Evolutionary conservation across 2,329 filamentous ascomycete genomes (phyloP).

Genomic region (Chaetomium sp.): DNA sequence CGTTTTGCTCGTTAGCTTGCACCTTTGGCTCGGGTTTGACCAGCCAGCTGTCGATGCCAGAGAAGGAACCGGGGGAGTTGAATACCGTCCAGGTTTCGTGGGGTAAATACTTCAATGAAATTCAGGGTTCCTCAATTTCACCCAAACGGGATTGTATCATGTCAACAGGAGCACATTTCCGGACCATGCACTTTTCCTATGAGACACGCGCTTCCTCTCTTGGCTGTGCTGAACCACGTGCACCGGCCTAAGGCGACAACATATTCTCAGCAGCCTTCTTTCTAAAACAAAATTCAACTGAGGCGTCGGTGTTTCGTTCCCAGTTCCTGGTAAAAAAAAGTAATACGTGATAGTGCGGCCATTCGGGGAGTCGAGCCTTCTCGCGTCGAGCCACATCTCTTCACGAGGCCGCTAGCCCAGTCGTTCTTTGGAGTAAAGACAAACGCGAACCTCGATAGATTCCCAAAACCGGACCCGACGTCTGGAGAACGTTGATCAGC

Average conservation of each 20-base stretch:
- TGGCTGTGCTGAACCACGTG: background rate
- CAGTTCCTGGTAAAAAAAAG: too few relatives aligned
- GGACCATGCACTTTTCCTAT: slow-evolving; percentile 12
- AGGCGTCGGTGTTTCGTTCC: background rate
- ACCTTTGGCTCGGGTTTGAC: background rate
- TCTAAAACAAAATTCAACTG: too few relatives aligned
- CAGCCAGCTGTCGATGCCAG: too few relatives aligned
- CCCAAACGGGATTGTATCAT: background rate
- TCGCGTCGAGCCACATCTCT: too few relatives aligned
- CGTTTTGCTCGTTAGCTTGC: background rate
- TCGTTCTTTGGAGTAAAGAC: too few relatives aligned
- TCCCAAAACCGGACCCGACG: too few relatives aligned
- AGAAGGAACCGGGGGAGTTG: background rate
- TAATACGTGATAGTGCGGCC: too few relatives aligned
- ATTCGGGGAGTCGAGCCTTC: too few relatives aligned
- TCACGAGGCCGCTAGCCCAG: too few relatives aligned
- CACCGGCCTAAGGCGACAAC: background rate
- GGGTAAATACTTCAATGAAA: slow-evolving; percentile 6
- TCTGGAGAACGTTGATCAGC: too few relatives aligned
- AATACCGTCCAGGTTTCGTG: slow-evolving; percentile 8
- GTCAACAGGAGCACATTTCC: background rate
- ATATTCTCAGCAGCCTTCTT: too few relatives aligned
- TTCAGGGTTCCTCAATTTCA: background rate
- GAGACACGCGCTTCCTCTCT: slow-evolving; percentile 12
- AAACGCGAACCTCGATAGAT: too few relatives aligned